Evolutionary conservation across 2,329 filamentous ascomycete species (phyloP).

Genomic region (Penicillium decumbens): DNA sequence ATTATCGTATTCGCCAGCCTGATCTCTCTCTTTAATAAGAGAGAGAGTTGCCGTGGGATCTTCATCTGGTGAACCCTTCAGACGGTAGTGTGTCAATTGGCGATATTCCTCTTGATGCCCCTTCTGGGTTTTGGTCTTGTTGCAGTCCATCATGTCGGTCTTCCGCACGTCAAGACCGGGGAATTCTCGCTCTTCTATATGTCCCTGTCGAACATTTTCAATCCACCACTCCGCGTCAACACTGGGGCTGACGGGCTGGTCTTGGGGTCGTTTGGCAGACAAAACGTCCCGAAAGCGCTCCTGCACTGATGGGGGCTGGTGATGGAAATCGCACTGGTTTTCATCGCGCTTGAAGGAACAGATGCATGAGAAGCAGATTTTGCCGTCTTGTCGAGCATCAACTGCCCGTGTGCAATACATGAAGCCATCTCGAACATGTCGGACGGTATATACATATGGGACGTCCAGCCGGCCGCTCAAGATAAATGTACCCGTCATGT

Average conservation of each 20-base stretch:
- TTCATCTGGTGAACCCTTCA: slow-evolving; percentile 41
- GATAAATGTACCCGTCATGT: slow-evolving; percentile 52
- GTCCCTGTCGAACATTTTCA: slow-evolving; percentile 24
- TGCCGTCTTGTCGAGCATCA: slow-evolving; percentile 48
- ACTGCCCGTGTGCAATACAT: slow-evolving; percentile 52
- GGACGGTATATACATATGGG: slow-evolving; percentile 51
- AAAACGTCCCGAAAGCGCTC: slow-evolving; percentile 30
- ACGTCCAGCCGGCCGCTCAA: slow-evolving; percentile 45
- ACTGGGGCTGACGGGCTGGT: slow-evolving; percentile 32
- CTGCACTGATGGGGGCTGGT: slow-evolving; percentile 30
- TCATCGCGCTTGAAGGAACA: slow-evolving; percentile 51
- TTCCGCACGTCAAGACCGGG: slow-evolving; percentile 49
- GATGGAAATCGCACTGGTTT: slow-evolving; percentile 22
- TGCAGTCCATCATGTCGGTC: slow-evolving; percentile 51
- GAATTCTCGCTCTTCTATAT: slow-evolving; percentile 30
- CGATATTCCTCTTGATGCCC: slow-evolving; percentile 33
- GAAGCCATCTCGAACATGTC: slow-evolving; percentile 49
- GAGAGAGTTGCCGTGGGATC: slow-evolving; percentile 13
- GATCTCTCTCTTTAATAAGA: slow-evolving; percentile 23
- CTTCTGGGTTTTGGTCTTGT: slow-evolving; percentile 29
- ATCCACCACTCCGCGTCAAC: slow-evolving; percentile 39
- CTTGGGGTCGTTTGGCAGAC: slow-evolving; percentile 28
- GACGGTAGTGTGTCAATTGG: slow-evolving; percentile 46
- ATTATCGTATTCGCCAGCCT: slow-evolving; percentile 44
- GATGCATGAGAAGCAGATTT: slow-evolving; percentile 50